Evolutionary conservation across 2,329 filamentous ascomycete genomes (phyloP).

Genomic region (Cryoendolithus antarcticus): DNA sequence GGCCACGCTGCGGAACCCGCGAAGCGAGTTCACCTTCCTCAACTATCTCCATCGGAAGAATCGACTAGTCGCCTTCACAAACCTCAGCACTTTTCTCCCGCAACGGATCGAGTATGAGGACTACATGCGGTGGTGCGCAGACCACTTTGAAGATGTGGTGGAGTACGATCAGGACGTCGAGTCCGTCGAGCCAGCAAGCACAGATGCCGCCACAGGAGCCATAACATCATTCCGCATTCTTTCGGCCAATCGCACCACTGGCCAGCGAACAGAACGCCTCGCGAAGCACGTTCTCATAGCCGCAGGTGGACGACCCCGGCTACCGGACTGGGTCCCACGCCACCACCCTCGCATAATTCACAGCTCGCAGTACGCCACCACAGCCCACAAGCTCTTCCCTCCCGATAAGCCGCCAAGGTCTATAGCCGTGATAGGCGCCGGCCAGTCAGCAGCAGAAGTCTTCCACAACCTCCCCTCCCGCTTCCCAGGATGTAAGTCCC

Average conservation of each 20-base stretch:
- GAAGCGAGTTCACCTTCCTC: constrained; percentile 85
- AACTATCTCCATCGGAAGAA: constrained; percentile 79
- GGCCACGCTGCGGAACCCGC: constrained; percentile 75
- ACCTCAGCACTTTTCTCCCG: constrained; percentile 78
- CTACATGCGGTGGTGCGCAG: constrained; percentile 86
- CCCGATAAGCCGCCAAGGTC: constrained; percentile 48
- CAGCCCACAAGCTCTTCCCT: constrained; percentile 47
- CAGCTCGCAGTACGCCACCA: constrained; percentile 70
- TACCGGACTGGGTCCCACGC: constrained; percentile 57
- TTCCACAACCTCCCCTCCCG: constrained; percentile 75
- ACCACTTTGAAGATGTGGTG: constrained; percentile 61
- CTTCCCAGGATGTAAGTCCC: constrained; percentile 71
- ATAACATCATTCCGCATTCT: constrained; percentile 57
- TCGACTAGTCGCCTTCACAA: constrained; percentile 78
- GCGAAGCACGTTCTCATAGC: constrained; percentile 61
- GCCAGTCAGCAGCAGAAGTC: constrained; percentile 90
- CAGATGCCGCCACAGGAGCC: constrained; percentile 36
- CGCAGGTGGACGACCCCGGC: constrained; percentile 54
- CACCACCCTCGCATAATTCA: constrained; percentile 67
- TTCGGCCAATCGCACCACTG: constrained; percentile 50
- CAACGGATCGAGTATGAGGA: constrained; percentile 84
- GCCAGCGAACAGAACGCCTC: constrained; percentile 39
- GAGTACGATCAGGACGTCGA: constrained; percentile 68
- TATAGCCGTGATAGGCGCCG: constrained; percentile 76
- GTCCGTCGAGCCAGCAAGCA: constrained; percentile 45